phyloP scores from a whole-genome alignment of 768 basidiomycete genomes.

The Solioccasus polychromus region DNA sequence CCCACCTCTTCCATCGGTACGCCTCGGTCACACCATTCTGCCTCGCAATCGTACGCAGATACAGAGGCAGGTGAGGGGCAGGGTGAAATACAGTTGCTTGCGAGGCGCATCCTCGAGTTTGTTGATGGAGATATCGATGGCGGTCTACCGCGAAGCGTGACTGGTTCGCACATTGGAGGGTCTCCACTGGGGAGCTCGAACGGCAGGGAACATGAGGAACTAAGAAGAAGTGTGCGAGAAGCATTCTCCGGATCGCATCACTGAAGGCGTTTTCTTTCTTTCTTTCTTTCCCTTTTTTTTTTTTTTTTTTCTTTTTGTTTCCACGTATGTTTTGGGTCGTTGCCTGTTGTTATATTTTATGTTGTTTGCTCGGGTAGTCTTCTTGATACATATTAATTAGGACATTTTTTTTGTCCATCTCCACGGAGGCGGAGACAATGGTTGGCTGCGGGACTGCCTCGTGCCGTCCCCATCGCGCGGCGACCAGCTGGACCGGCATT shows the following conservation, averaged over 20 bases:
- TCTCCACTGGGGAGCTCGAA: constrained; percentile 63
- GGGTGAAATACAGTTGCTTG: constrained; percentile 85
- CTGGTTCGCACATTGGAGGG: constrained; percentile 65
- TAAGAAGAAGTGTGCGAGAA: constrained; percentile 78
- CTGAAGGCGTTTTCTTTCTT: constrained; percentile 18
- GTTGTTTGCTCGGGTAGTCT: not conserved
- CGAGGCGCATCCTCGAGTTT: constrained; percentile 82
- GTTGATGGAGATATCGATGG: constrained; percentile 73
- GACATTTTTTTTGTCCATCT: not conserved
- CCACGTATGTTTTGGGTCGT: constrained; percentile 3
- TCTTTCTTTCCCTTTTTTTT: not conserved
- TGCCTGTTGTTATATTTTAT: constrained; percentile 15
- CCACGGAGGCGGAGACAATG: not conserved
- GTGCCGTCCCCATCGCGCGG: no score
- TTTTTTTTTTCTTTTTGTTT: no score
- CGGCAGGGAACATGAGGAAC: constrained; percentile 70
- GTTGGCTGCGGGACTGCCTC: no score
- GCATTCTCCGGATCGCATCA: constrained; percentile 67
- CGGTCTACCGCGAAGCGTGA: constrained; percentile 55
- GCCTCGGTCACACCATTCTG: constrained; percentile 67
- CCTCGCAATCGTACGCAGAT: constrained; percentile 71
- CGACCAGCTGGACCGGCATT: constrained; percentile 1
- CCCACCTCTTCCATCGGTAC: constrained; percentile 74
- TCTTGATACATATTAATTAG: constrained; percentile 3
- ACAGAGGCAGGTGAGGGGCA: constrained; percentile 86